Base-by-base conservation (phyloP, 192 early-diverging fungal genomes). In the Haplosporangium gracile region DNA sequence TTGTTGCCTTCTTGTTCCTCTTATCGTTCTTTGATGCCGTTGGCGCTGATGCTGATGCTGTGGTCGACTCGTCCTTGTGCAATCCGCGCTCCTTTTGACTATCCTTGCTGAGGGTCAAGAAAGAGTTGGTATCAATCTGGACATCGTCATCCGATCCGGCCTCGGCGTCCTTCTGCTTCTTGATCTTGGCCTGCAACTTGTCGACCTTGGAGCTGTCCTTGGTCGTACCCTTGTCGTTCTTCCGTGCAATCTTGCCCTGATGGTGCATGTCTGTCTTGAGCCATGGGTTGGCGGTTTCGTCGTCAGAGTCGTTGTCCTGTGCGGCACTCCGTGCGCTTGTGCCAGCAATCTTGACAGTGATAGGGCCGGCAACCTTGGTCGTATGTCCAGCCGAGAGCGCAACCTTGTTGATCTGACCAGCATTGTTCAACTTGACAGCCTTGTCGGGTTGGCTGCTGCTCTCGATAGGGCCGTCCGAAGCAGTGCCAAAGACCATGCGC, bases 251-350 rank as follows among this genome's bases (percentile, higher is more conserved):
- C 72, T 91, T 90, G 40, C 88, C 86, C 36, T 92, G 88, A 51
- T 83, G 84, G 9, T 88, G 89, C 18, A 88, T 91, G 51, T 92
- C 92, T 2, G 81, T 82, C 43, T 91, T 88, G 1, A 98, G 90
- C 97, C 97, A 98, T 9, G 97, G 97, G 85, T 98, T 98, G 18
- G 80, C 74, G 5, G 87, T 88, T 3, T 89, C 91, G 2, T 80
- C 80, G 10, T 82, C 79, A 10, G 75, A 80, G 36, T 76, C 53
- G n/a, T 72, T n/a, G 18, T 55, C 47, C 43, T 73, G 74, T 45
- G 74, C 53, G 49, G 63, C 29, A 39, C 78, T 65, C 68, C 68
- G 74, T 18, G 75, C 76, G 38, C 68, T 89, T 49, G 79, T 77
- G 10, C 69, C 78, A 11, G 78, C 77, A 43, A 89, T 53, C 34